phyloP scores from a whole-genome alignment of 176 grass and related monocot species.

The Carex scoparia region DNA sequence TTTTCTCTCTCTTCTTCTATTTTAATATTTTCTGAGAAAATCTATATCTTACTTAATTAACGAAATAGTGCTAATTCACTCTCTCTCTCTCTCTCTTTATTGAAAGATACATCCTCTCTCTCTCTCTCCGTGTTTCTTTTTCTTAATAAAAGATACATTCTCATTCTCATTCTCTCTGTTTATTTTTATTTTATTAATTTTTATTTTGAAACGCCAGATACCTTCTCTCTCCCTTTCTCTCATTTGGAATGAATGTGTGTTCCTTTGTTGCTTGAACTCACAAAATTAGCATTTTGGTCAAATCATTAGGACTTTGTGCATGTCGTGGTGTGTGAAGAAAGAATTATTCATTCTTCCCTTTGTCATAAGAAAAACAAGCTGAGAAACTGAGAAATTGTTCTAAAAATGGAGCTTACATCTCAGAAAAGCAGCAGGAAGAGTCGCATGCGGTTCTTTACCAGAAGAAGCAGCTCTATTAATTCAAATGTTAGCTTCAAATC shows the following conservation, averaged over 20 bases:
- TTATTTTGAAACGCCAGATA: neutral
- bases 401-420: conserved; percentile 1
- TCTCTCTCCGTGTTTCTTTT: neutral
- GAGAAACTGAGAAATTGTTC: neutral
- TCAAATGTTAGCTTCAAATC: conserved; percentile 12
- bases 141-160: neutral
- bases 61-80: neutral
- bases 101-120: neutral
- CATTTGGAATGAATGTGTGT: neutral
- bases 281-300: neutral
- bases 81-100: neutral
- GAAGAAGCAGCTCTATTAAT: conserved; percentile 5
- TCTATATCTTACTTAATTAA: neutral
- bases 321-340: neutral
- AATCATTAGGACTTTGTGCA: neutral
- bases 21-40: neutral
- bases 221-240: neutral
- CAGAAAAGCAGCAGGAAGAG: conserved; percentile 10
- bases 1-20: neutral
- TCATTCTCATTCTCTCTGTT: neutral
- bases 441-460: neutral
- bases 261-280: neutral
- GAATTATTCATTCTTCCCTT: neutral
- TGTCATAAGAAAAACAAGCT: neutral
- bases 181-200: neutral